Evolutionary conservation across 163 green algal genomes (phyloP).

Genomic region (Chloromonas sp.): DNA sequence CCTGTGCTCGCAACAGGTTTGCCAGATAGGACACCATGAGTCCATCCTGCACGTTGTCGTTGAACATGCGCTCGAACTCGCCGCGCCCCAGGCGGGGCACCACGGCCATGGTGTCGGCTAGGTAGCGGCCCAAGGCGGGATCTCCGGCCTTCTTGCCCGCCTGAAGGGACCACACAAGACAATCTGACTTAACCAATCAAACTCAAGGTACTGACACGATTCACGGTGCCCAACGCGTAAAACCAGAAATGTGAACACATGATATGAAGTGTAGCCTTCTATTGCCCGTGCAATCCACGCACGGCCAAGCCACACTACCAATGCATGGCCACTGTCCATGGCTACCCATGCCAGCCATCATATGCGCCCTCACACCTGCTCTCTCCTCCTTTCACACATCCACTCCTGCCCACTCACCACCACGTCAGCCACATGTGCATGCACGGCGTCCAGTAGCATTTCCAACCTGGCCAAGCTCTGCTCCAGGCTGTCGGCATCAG

Average conservation of each 20-base stretch:
- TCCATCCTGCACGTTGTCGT: conserved; percentile 74
- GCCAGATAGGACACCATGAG: conserved; percentile 85
- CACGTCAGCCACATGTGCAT: conserved; percentile 82
- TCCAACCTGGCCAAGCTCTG: conserved; percentile 58
- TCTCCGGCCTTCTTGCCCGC: conserved; percentile 44
- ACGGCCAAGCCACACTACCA: too few species aligned
- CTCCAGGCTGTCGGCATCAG: conserved; percentile 73
- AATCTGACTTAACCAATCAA: too few species aligned
- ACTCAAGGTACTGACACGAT: too few species aligned
- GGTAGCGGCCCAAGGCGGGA: conserved; percentile 70
- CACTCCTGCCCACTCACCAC: conserved; percentile 49
- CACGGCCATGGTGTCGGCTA: conserved; percentile 81
- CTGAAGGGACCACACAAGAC: conserved; percentile 9
- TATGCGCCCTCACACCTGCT: background rate
- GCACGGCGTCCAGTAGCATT: conserved; percentile 51
- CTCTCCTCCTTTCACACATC: background rate
- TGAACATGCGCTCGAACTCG: conserved; percentile 82
- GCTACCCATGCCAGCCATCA: too few species aligned
- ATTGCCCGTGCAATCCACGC: too few species aligned
- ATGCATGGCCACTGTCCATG: too few species aligned
- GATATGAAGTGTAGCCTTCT: too few species aligned
- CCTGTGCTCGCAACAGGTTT: conserved; percentile 71
- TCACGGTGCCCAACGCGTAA: too few species aligned
- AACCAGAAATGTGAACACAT: too few species aligned
- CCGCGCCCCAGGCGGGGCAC: conserved; percentile 69